phyloP scores from a whole-genome alignment of 495 filamentous ascomycete species.

The Stereocaulon alpinum region DNA sequence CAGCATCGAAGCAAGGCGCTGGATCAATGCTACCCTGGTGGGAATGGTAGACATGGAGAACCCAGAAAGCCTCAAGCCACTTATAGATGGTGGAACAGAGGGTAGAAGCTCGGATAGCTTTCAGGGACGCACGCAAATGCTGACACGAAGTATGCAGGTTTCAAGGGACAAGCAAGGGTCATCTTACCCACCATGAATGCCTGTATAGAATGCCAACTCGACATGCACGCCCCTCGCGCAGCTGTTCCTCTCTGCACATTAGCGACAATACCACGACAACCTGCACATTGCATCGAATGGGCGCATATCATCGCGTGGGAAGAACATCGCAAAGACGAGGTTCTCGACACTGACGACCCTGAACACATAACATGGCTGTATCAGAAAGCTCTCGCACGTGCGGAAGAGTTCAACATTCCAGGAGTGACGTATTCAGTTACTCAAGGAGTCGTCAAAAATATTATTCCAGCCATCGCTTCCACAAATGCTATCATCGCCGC shows the following conservation, averaged over 20 bases:
- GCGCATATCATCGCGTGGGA: conserved; percentile 83
- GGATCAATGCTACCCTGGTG: conserved; percentile 94
- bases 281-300: conserved; percentile 99
- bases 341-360: conserved; percentile 89
- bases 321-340: conserved; percentile 43
- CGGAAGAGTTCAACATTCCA: conserved; percentile 77
- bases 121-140: background rate
- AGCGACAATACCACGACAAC: conserved; percentile 92
- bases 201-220: conserved; percentile 96
- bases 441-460: conserved; percentile 98
- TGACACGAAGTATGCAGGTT: conserved; percentile 42
- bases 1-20: conserved; percentile 90
- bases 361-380: conserved; percentile 97
- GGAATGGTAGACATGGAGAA: conserved; percentile 76
- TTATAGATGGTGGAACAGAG: conserved; percentile 96
- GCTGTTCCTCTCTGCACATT: conserved; percentile 95
- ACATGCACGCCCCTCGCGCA: conserved; percentile 91
- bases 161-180: conserved; percentile 94
- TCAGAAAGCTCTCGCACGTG: conserved; percentile 69
- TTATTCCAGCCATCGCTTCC: conserved; percentile 96
- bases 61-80: conserved; percentile 72
- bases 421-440: conserved; percentile 96
- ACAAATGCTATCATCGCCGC: conserved; percentile 97
- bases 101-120: conserved; percentile 35
- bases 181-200: conserved; percentile 85